Evolutionary conservation across 257 asterid genomes (phyloP).

Genomic region (Solanum piurae): DNA sequence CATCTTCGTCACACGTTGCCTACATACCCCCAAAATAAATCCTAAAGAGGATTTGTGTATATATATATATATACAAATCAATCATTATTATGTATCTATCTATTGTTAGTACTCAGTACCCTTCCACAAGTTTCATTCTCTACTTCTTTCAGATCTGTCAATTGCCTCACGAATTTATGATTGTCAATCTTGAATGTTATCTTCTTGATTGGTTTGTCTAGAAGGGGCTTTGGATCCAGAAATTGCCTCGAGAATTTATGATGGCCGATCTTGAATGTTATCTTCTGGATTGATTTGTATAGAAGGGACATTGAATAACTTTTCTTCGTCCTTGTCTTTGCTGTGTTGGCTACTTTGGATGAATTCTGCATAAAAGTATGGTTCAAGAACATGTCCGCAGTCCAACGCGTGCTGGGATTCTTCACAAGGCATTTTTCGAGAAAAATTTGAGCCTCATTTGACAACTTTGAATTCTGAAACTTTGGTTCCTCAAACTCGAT

Average conservation of each 20-base stretch:
- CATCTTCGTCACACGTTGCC: no score
- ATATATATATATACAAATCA: background rate
- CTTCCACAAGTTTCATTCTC: background rate
- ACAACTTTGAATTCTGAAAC: background rate
- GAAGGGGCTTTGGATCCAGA: background rate
- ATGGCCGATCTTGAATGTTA: no score
- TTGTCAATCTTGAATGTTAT: background rate
- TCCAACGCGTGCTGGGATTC: background rate
- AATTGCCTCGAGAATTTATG: no score
- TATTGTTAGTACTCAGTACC: no score
- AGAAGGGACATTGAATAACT: background rate
- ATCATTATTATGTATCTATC: background rate
- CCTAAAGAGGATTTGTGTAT: no score
- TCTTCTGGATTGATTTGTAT: no score
- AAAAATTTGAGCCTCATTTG: background rate
- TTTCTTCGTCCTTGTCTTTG: background rate
- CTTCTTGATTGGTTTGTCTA: background rate
- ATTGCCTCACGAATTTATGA: background rate
- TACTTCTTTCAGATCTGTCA: background rate
- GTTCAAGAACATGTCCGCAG: background rate
- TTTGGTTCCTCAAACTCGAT: background rate
- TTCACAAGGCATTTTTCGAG: background rate
- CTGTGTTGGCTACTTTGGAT: background rate
- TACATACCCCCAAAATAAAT: no score
- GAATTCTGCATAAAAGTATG: slow-evolving; percentile 2